phyloP scores from a whole-genome alignment of 768 basidiomycete species.

The Neoboletus brunneissimus region DNA sequence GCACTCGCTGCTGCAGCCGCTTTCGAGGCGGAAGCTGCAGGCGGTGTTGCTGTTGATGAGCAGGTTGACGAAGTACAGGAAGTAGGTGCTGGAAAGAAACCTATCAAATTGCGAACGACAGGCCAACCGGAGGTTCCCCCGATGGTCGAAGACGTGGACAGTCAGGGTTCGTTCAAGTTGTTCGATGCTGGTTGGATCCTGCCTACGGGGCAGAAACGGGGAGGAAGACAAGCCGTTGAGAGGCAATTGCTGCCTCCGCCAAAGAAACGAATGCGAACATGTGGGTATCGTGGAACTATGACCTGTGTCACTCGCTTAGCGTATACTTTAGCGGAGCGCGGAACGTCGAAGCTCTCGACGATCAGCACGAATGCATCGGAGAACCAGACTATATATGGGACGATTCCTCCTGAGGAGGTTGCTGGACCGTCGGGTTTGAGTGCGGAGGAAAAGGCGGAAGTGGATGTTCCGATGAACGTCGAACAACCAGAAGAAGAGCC shows the following conservation, averaged over 20 bases:
- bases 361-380: conserved; percentile 48
- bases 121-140: conserved; percentile 44
- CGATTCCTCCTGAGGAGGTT: conserved; percentile 26
- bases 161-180: conserved; percentile 68
- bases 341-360: conserved; percentile 43
- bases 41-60: conserved; percentile 11
- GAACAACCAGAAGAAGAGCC: conserved; percentile 10
- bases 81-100: conserved; percentile 24
- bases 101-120: conserved; percentile 18
- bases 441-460: conserved; percentile 16
- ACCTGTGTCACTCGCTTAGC: not conserved
- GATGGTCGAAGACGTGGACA: conserved; percentile 69
- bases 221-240: conserved; percentile 50
- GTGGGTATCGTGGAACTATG: conserved; percentile 25
- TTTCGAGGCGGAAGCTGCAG: conserved; percentile 41
- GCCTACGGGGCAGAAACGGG: conserved; percentile 67
- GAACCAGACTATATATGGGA: conserved; percentile 36
- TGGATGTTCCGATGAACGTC: conserved; percentile 17
- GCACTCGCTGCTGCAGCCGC: conserved; percentile 41
- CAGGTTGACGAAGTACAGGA: conserved; percentile 4
- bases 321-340: conserved; percentile 28
- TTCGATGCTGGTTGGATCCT: conserved; percentile 91
- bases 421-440: conserved; percentile 24
- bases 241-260: conserved; percentile 47
- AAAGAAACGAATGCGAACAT: conserved; percentile 51